Conservation (phyloP, 495 filamentous ascomycete species). For the Annulohypoxylon moriforme region DNA sequence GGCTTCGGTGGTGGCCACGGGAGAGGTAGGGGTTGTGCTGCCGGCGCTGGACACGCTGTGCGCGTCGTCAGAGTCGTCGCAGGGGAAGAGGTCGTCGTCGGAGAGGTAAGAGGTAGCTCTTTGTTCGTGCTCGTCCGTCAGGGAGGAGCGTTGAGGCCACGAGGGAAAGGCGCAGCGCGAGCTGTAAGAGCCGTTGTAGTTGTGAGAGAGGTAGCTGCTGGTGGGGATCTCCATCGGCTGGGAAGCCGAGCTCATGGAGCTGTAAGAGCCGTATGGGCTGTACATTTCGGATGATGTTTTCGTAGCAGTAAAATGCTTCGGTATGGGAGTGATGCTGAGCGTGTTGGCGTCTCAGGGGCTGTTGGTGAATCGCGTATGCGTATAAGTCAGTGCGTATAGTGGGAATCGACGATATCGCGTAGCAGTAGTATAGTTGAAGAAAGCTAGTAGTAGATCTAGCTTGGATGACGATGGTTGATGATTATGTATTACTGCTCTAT, state of each 20-base stretch:
- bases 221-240: conserved; percentile 66
- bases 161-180: conserved; percentile 62
- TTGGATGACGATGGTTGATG: conserved; percentile 19
- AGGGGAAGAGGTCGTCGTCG: conserved; percentile 60
- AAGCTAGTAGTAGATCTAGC: conserved; percentile 4
- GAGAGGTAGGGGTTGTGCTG: conserved; percentile 56
- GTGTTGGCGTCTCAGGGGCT: neutral
- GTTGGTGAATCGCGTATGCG: conserved; percentile 10
- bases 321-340: neutral
- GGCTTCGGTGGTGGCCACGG: conserved; percentile 47
- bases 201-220: conserved; percentile 51
- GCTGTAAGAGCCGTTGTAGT: conserved; percentile 48
- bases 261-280: conserved; percentile 59
- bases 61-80: conserved; percentile 56
- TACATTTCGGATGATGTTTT: conserved; percentile 52
- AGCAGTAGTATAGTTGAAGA: conserved; percentile 14
- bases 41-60: conserved; percentile 58
- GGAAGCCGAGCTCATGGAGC: conserved; percentile 55
- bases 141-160: conserved; percentile 59
- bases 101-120: conserved; percentile 61
- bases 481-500: conserved; percentile 47
- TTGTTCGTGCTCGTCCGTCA: conserved; percentile 52
- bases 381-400: conserved; percentile 14
- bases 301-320: neutral
- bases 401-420: conserved; percentile 22